Base-by-base conservation (phyloP, 345 rosid species). In the Populus alba region DNA sequence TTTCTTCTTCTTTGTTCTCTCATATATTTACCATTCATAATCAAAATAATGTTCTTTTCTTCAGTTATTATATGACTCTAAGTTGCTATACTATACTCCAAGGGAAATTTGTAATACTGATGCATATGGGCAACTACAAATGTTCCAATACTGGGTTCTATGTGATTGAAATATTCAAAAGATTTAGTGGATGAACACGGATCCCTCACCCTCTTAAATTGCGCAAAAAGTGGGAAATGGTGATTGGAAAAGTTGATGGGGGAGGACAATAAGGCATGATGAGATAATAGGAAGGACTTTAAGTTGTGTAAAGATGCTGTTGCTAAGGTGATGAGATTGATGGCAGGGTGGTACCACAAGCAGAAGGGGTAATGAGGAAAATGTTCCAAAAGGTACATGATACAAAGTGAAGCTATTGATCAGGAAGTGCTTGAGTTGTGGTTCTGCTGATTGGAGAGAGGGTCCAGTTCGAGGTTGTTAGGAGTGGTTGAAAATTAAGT, bases 401-500 rank as follows among this genome's bases (percentile, higher is more conserved):
- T 41, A 10, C 45, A 41, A 41, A 10, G 27, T 75, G 92, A 82
- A 85, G 97, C 77, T 22, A 91, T 96, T 69, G 98, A 96, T 84
- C 98, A 94, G 76, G 94, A 88, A 79, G 99, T 92, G 91, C 92
- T 96, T 18, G 98, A 96, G 88, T 97, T 0, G 99, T 94, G 78
- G 89, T 94, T 80, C 99, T 97, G 0, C 98, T 93, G 75, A 88
- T 91, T 41, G 98, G 98, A 67, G 89, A 89, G 97, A 37, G 95
- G 97, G 4, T 88, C 92, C 0, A 90, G 81, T 78, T 98, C 97
- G 0, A 92, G 86, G 83, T 81, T 94, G 86, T 68, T 94, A 79
- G 89, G 91, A 55, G 91, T 96, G 37, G 90, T 93, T 86, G 89
- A 93, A 0, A 95, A 92, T 33, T 2, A 92, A 90, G 73, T 93